Conservation (phyloP, 179 eudicot genomes). For the Corrigiola litoralis region DNA sequence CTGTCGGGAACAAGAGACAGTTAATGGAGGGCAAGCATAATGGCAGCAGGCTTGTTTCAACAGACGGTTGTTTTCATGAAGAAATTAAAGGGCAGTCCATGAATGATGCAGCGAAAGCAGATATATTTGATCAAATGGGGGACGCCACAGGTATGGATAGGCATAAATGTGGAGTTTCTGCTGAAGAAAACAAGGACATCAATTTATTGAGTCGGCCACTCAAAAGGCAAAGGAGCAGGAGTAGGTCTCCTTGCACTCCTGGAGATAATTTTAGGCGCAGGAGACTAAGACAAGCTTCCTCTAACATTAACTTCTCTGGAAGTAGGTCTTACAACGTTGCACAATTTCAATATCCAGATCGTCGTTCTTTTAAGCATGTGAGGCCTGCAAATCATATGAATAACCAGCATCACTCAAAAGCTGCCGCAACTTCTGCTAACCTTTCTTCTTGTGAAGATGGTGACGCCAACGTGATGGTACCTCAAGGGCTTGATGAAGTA, state of each 20-base stretch:
- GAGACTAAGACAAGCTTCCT: constrained; percentile 9
- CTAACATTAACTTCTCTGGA: constrained; percentile 2
- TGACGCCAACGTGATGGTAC: neutral
- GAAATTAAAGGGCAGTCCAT: neutral
- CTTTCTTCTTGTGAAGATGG: constrained; percentile 1
- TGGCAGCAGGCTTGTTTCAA: constrained; percentile 8
- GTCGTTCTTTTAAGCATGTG: constrained; percentile 6
- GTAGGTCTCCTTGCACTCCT: constrained; percentile 13
- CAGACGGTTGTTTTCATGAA: constrained; percentile 11
- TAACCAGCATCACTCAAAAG: constrained; percentile 4
- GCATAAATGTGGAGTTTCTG: neutral
- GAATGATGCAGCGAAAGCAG: neutral
- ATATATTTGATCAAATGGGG: neutral
- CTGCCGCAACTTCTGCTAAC: constrained; percentile 9
- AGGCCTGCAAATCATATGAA: neutral
- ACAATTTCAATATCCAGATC: constrained; percentile 15
- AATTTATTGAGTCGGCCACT: constrained; percentile 20
- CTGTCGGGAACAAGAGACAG: constrained; percentile 11
- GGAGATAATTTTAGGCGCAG: constrained; percentile 7
- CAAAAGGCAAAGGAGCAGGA: constrained; percentile 20
- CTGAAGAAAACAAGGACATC: neutral
- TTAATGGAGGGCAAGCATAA: constrained; percentile 15
- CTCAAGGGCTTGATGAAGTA: constrained; percentile 7
- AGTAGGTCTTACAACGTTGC: constrained; percentile 14
- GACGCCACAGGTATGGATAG: neutral